Conservation (phyloP, 352 stramenopile species). For the Phytophthora litchii region DNA sequence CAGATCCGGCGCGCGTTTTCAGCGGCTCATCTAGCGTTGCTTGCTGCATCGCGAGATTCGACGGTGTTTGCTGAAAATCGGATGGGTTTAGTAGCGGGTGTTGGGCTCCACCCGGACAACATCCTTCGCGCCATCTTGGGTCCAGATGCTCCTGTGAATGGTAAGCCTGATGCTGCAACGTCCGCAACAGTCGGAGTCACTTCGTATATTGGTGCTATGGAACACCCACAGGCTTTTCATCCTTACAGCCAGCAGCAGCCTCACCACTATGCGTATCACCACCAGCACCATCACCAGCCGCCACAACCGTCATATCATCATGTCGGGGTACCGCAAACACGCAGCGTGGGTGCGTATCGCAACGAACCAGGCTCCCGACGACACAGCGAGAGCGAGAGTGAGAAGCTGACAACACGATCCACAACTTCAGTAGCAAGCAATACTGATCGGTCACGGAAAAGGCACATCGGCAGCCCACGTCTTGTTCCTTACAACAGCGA, state of each 20-base stretch:
- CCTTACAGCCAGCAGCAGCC: slow-evolving; percentile 38
- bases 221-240: slow-evolving; percentile 35
- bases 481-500: slow-evolving; percentile 37
- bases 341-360: slow-evolving; percentile 20
- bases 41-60: slow-evolving; percentile 60
- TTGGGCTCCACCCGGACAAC: slow-evolving; percentile 81
- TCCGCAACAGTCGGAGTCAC: slow-evolving; percentile 27
- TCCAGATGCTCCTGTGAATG: slow-evolving; percentile 54
- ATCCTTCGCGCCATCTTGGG: slow-evolving; percentile 77
- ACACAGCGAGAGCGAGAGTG: slow-evolving; percentile 75
- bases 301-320: slow-evolving; percentile 39
- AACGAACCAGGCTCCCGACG: slow-evolving; percentile 48
- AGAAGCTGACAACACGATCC: slow-evolving; percentile 68
- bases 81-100: slow-evolving; percentile 60
- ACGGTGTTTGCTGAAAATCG: slow-evolving; percentile 64
- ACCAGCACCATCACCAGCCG: slow-evolving; percentile 37
- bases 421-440: slow-evolving; percentile 55
- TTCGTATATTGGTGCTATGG: slow-evolving; percentile 26
- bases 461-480: slow-evolving; percentile 49
- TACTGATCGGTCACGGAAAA: slow-evolving; percentile 43
- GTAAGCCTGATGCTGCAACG: slow-evolving; percentile 45
- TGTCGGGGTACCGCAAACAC: slow-evolving; percentile 22
- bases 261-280: slow-evolving; percentile 40
- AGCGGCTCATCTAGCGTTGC: slow-evolving; percentile 71
- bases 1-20: slow-evolving; percentile 85